phyloP scores from a whole-genome alignment of 23 red algal genomes.

The Pyropia haitanensis region DNA sequence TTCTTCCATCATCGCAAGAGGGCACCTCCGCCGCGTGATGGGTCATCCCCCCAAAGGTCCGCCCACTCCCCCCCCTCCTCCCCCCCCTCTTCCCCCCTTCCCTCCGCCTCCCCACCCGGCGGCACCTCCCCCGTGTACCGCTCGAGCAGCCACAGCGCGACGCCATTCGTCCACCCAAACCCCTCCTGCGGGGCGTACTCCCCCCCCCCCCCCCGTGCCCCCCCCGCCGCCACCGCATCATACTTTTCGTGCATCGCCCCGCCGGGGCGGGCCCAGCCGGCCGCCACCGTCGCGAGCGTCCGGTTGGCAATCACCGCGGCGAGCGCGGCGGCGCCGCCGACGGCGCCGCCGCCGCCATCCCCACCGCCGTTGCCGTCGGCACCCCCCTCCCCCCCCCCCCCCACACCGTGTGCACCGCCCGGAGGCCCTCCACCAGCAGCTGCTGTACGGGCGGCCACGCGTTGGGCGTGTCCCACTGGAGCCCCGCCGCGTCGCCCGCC shows the following conservation, averaged over 20 bases:
- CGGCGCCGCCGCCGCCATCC: background rate
- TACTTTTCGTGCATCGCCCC: conserved; percentile 82
- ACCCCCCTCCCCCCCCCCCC: no score
- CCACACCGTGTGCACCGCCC: background rate
- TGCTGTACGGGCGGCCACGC: conserved; percentile 81
- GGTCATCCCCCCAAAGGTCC: no score
- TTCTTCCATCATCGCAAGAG: no score
- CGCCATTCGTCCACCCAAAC: conserved; percentile 95
- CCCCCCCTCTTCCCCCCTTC: background rate
- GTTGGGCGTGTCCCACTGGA: conserved; percentile 91
- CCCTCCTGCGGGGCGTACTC: conserved; percentile 84
- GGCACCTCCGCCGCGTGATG: no score
- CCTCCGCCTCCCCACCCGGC: background rate
- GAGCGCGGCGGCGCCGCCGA: conserved; percentile 3
- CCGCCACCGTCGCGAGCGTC: conserved; percentile 29
- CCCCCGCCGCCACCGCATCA: conserved; percentile 31
- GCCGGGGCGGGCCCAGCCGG: conserved; percentile 37
- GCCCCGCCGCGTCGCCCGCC: conserved; percentile 13
- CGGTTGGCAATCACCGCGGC: conserved; percentile 34
- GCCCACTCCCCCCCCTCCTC: no score
- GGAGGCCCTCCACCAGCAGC: conserved; percentile 35
- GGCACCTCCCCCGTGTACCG: conserved; percentile 7
- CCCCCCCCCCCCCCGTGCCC: conserved; percentile 41
- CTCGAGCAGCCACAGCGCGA: conserved; percentile 47
- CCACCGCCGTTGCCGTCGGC: no score